Evolutionary conservation across 2,329 filamentous ascomycete genomes (phyloP).

Genomic region (Talaromyces funiculosus): DNA sequence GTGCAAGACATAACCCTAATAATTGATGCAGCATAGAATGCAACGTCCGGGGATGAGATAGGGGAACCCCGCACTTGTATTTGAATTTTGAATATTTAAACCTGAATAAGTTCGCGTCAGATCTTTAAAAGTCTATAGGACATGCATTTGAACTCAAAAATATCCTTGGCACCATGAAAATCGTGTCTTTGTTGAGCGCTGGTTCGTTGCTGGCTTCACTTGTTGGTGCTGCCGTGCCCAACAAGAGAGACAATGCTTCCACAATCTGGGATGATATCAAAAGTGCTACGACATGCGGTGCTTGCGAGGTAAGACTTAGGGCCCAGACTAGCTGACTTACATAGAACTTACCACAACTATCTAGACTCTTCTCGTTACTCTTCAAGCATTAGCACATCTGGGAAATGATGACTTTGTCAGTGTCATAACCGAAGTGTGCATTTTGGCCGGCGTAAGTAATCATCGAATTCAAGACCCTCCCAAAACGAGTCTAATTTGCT

Average conservation of each 20-base stretch:
- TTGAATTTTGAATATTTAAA: not conserved
- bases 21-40: not conserved
- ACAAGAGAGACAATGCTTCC: conserved; percentile 16
- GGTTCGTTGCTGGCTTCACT: conserved; percentile 9
- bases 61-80: not conserved
- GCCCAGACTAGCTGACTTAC: no score
- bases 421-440: conserved; percentile 34
- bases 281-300: conserved; percentile 27
- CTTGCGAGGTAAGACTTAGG: conserved; percentile 25
- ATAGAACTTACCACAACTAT: not conserved
- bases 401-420: conserved; percentile 41
- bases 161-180: not conserved
- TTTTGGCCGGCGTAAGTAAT: conserved; percentile 23
- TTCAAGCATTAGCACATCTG: conserved; percentile 42
- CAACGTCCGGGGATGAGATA: not conserved
- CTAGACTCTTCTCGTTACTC: conserved; percentile 32
- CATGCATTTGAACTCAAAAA: not conserved
- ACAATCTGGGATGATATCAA: conserved; percentile 28
- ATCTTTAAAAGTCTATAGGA: no score
- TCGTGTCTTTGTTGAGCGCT: not conserved
- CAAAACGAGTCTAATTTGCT: not conserved
- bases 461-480: not conserved
- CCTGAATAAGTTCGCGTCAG: no score
- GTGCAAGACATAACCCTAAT: not conserved
- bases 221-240: conserved; percentile 12